These are phyloP conservation scores for Ricinus communis DNA, from an alignment of 345 rosid genomes.

Conservation along the genomic window DNA sequence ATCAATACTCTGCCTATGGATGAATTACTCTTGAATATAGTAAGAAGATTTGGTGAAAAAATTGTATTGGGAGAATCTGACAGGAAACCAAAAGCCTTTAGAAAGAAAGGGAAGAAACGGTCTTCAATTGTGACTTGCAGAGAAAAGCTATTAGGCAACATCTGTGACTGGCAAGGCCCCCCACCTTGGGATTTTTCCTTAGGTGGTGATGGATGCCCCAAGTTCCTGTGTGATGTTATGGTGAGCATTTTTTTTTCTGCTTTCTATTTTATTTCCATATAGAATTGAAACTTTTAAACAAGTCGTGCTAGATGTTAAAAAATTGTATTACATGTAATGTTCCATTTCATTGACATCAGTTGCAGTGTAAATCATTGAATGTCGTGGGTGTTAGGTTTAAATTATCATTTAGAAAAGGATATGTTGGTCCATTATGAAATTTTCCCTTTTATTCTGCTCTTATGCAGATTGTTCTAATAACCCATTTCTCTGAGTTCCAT, in stretches of 20 bases:
- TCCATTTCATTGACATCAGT: not conserved
- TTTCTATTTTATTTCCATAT: not conserved
- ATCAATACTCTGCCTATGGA: slow-evolving; percentile 67
- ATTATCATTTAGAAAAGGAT: no score
- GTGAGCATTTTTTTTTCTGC: slow-evolving; percentile 34
- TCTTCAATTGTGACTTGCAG: slow-evolving; percentile 29
- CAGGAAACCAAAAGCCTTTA: slow-evolving; percentile 53
- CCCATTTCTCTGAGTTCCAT: not conserved
- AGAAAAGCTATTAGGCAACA: slow-evolving; percentile 37
- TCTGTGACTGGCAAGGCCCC: slow-evolving; percentile 69
- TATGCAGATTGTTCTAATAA: not conserved
- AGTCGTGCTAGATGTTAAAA: not conserved
- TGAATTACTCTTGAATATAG: slow-evolving; percentile 55
- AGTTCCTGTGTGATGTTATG: slow-evolving; percentile 94
- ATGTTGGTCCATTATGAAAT: not conserved
- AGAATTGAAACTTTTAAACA: not conserved
- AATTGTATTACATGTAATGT: not conserved
- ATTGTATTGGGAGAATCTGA: slow-evolving; percentile 70
- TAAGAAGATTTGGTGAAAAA: slow-evolving; percentile 66
- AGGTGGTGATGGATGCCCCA: slow-evolving; percentile 88
- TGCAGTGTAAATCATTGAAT: not conserved
- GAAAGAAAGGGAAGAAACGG: slow-evolving; percentile 58
- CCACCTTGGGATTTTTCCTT: slow-evolving; percentile 79
- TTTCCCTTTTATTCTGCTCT: not conserved
- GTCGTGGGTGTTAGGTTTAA: not conserved